Evolutionary conservation across 2,329 filamentous ascomycete species (phyloP).

Genomic region (Escovopsis sp.): DNA sequence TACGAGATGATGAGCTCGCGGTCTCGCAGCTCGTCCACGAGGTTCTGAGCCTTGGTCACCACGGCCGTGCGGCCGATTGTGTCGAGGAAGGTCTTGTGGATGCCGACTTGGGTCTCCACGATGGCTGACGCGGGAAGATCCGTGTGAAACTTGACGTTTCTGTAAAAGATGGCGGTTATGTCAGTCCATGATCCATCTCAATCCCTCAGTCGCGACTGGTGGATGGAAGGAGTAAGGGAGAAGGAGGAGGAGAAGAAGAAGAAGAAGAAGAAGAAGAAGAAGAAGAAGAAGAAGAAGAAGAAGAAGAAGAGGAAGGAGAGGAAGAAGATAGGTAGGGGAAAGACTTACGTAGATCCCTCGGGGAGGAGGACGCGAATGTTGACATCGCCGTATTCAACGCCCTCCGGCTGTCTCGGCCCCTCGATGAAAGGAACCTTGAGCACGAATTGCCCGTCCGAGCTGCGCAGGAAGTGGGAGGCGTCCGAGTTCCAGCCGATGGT

Average conservation of each 20-base stretch:
- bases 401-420: conserved; percentile 74
- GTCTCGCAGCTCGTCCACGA: conserved; percentile 82
- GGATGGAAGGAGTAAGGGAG: not conserved
- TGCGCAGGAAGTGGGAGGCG: conserved; percentile 60
- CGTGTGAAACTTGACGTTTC: conserved; percentile 66
- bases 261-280: not conserved
- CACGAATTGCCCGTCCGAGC: conserved; percentile 56
- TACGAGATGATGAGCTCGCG: conserved; percentile 77
- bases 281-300: not conserved
- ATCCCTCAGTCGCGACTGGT: not conserved
- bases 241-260: not conserved
- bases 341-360: conserved; percentile 69
- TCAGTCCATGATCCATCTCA: conserved; percentile 10
- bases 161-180: conserved; percentile 25
- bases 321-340: not conserved
- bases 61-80: conserved; percentile 77
- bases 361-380: conserved; percentile 74
- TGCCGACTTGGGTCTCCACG: conserved; percentile 39
- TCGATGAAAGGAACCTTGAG: conserved; percentile 88
- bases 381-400: conserved; percentile 71
- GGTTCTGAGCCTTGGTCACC: conserved; percentile 65
- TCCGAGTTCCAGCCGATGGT: conserved; percentile 91
- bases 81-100: conserved; percentile 87
- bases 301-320: not conserved
- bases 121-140: conserved; percentile 51